Conservation (phyloP, 306 rosid genomes). For the Myrica gale region DNA sequence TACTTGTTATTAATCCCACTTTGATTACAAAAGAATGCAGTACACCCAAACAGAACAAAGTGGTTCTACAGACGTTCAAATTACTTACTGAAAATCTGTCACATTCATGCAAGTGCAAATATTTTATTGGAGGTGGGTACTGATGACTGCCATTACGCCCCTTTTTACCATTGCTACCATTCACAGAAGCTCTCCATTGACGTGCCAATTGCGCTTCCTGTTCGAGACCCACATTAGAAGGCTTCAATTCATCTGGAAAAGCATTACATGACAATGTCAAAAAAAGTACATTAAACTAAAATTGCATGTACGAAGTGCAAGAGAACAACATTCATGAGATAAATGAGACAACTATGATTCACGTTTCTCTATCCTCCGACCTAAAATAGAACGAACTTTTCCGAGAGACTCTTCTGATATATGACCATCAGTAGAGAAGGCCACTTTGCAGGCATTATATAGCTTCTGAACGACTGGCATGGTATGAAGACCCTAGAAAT, state of each 20-base stretch:
- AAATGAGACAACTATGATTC: neutral
- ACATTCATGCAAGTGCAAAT: conserved; percentile 47
- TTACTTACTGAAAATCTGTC: conserved; percentile 44
- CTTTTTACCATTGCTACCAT: conserved; percentile 34
- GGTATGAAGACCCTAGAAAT: conserved; percentile 9
- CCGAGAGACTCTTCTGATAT: conserved; percentile 37
- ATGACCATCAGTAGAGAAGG: conserved; percentile 39
- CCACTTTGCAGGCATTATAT: conserved; percentile 41
- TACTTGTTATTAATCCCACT: conserved; percentile 17
- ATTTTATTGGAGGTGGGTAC: conserved; percentile 36
- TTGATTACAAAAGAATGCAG: neutral
- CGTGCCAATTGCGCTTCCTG: conserved; percentile 37
- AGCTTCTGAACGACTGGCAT: conserved; percentile 47
- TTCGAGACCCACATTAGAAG: conserved; percentile 44
- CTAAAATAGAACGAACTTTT: conserved; percentile 37
- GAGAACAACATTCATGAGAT: neutral
- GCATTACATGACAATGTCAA: conserved; percentile 16
- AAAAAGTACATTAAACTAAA: conserved; percentile 10
- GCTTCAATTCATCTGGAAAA: conserved; percentile 39
- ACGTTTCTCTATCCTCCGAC: conserved; percentile 11
- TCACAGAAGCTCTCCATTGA: conserved; percentile 26
- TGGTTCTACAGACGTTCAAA: conserved; percentile 3
- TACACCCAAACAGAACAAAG: conserved; percentile 8
- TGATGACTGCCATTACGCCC: conserved; percentile 26
- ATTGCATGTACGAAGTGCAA: conserved; percentile 7